phyloP scores from a whole-genome alignment of 768 basidiomycete species.

The Tremella mesenterica region DNA sequence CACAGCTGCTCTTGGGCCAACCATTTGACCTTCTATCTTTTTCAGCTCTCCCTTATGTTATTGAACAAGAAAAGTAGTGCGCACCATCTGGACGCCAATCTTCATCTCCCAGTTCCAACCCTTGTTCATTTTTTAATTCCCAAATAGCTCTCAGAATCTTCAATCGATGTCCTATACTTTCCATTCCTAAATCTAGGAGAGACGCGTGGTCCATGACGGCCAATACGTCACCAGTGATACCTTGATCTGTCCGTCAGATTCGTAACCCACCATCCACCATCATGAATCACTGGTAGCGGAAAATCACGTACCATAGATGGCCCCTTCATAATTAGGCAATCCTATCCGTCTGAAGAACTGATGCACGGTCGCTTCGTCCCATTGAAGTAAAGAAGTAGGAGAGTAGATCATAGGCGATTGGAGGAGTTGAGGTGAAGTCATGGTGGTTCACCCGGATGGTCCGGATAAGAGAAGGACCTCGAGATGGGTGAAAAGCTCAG shows the following conservation, averaged over 20 bases:
- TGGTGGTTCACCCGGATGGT: too few species aligned
- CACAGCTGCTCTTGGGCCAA: slow-evolving; percentile 1
- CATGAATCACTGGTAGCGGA: slow-evolving; percentile 13
- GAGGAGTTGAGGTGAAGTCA: neutral
- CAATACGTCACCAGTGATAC: slow-evolving; percentile 82
- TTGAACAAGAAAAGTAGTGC: neutral
- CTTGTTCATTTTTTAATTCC: slow-evolving; percentile 72
- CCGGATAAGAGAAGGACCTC: too few species aligned
- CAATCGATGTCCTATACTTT: slow-evolving; percentile 84
- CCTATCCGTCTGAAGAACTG: slow-evolving; percentile 68
- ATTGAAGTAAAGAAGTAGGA: slow-evolving; percentile 34
- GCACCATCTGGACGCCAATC: slow-evolving; percentile 38
- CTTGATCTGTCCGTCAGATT: slow-evolving; percentile 59
- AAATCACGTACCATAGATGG: slow-evolving; percentile 61
- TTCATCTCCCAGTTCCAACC: slow-evolving; percentile 48
- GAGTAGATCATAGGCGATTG: slow-evolving; percentile 8
- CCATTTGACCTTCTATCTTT: neutral
- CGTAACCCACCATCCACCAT: neutral
- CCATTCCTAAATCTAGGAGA: slow-evolving; percentile 75
- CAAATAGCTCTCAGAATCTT: slow-evolving; percentile 88
- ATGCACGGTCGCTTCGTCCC: slow-evolving; percentile 54
- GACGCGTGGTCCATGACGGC: slow-evolving; percentile 72
- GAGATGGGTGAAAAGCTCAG: too few species aligned
- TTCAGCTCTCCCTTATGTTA: neutral
- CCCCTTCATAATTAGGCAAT: slow-evolving; percentile 71